Evolutionary conservation across 208 protist species (phyloP), one percentile per base, ranked within the genome.

Genomic region (Balamuthia mandrillaris): DNA sequence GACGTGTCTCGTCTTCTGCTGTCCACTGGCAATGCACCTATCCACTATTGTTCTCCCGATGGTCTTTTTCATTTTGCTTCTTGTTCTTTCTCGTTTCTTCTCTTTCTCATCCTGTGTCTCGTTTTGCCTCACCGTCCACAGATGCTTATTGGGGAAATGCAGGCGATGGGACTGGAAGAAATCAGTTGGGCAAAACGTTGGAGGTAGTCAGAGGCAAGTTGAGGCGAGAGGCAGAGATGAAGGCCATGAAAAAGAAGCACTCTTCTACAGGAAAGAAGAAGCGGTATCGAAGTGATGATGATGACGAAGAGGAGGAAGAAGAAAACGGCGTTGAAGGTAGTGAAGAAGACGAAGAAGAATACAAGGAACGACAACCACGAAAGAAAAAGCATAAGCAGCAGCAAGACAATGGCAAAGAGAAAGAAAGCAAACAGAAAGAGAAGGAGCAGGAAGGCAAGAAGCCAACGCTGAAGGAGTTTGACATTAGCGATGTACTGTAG

Each of bases 101-200:
- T 4, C 7, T 4, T 68, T 45, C 14, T n/a, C 33, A 7, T 12
- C 4, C 3, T 14, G 31, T 3, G 60, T 5, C 37, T 68, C 16
- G 33, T 41, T 7, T 29, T 10, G 24, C 10, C 42, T 7, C 35
- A 27, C n/a, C 16, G 33, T 7, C n/a, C 4, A 9, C 74, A 82
- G 74, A 82, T 24, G 24, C 39, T 24, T 82, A 52, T 52, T 82
- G 74, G 74, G 74, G 74, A 31, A 52, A 82, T 45, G 74, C 14
- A 14, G 74, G 74, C 12, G 74, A 82, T 21, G 74, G 74, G 33
- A 51, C 16, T 39, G 74, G 74, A 18, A 52, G 65, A 52, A 82
- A 82, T 42, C 41, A 82, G 74, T 42, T 82, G 52, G 74, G 74
- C 33, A 82, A 82, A 37, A 82, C 65, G 4, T 52, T 82, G 27